phyloP scores from a whole-genome alignment of 306 rosid genomes.

The Ormosia semicastrata region DNA sequence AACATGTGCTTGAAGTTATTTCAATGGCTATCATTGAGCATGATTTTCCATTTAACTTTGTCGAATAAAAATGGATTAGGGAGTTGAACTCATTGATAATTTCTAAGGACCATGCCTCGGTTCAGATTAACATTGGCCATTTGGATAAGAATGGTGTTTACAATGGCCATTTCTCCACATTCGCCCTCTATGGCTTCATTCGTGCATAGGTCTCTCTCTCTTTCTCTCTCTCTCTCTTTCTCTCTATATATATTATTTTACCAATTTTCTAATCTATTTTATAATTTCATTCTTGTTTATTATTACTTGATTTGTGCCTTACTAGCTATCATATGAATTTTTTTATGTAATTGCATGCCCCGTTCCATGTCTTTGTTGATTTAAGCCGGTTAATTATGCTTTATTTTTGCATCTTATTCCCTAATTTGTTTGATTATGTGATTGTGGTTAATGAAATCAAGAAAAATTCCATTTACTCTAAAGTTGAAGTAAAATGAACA shows the following conservation, averaged over 20 bases:
- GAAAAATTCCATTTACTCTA: neutral
- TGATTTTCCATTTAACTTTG: too few relatives aligned
- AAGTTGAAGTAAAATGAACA: conserved; percentile 3
- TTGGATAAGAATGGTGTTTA: conserved; percentile 70
- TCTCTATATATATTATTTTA: too few relatives aligned
- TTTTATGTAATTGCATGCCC: too few relatives aligned
- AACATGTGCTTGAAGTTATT: neutral
- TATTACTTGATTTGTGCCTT: neutral
- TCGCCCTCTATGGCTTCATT: conserved; percentile 69
- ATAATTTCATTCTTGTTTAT: neutral
- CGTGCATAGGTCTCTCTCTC: conserved; percentile 68
- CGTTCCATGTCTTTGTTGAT: too few relatives aligned
- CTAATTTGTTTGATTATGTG: neutral
- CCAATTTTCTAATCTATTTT: neutral
- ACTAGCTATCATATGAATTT: too few relatives aligned
- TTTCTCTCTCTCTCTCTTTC: too few relatives aligned
- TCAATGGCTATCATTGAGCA: neutral
- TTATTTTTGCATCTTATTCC: neutral
- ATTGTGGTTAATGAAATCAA: neutral
- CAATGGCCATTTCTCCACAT: conserved; percentile 69
- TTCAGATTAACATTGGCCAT: conserved; percentile 77
- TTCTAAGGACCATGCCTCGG: conserved; percentile 78
- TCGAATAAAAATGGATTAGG: too few relatives aligned
- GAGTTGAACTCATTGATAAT: conserved; percentile 31
- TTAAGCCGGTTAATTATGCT: neutral